These are phyloP conservation scores for Suillus sp. DNA, from an alignment of 768 basidiomycete species.

Conservation along the genomic window DNA sequence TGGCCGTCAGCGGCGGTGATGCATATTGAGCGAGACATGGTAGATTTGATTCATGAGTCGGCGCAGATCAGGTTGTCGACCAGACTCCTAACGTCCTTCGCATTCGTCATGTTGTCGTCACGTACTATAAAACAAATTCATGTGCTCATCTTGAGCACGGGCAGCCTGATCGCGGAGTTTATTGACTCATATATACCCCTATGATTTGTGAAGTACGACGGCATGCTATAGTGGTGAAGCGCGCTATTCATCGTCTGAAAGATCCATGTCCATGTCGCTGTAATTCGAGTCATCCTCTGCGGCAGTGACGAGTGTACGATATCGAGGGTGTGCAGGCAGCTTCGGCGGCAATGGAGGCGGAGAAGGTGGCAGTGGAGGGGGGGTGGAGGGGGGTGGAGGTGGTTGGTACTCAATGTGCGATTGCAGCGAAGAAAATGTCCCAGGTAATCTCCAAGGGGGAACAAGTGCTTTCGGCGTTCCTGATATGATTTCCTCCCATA, in stretches of 20 bases:
- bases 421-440: slow-evolving; percentile 24
- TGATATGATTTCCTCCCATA: slow-evolving; percentile 44
- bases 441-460: slow-evolving; percentile 29
- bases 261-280: slow-evolving; percentile 28
- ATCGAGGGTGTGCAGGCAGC: neutral
- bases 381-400: slow-evolving; percentile 36
- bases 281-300: neutral
- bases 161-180: neutral
- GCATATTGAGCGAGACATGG: slow-evolving; percentile 26
- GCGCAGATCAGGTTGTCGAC: neutral
- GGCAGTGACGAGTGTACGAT: neutral
- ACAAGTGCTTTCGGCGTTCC: slow-evolving; percentile 8
- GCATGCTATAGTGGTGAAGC: neutral
- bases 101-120: neutral
- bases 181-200: neutral
- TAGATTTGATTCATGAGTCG: neutral
- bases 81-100: neutral
- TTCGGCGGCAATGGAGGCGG: slow-evolving; percentile 26
- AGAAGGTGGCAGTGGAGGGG: slow-evolving; percentile 35
- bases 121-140: neutral
- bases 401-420: slow-evolving; percentile 18
- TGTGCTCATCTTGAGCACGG: neutral
- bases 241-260: slow-evolving; percentile 29
- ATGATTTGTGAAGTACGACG: neutral
- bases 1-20: slow-evolving; percentile 36